Percentiles rank a stretch among this genome's conserved stretches.
These are phyloP conservation scores for Blastocladiella emersonii DNA, from an alignment of 371 early-diverging fungal genomes.

Conservation along the genomic window DNA sequence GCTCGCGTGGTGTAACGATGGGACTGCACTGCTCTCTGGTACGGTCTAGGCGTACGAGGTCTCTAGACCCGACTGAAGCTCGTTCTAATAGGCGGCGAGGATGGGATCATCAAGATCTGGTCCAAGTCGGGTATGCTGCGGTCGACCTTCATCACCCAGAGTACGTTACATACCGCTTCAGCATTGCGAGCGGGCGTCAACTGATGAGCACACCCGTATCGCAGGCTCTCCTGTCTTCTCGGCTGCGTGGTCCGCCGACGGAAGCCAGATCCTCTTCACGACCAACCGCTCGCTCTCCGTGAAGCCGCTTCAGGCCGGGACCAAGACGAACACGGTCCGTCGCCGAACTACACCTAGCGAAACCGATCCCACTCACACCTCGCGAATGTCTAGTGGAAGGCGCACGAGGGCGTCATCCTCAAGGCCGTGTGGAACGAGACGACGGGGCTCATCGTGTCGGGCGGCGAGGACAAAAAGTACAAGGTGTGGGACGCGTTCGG, in stretches of 20 bases:
- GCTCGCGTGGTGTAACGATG: constrained; percentile 34
- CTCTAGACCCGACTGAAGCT: too few relatives aligned
- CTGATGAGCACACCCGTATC: too few relatives aligned
- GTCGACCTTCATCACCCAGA: constrained; percentile 22
- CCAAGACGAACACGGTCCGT: constrained; percentile 26
- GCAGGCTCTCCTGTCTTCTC: constrained; percentile 27
- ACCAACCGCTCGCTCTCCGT: constrained; percentile 29
- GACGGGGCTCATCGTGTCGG: constrained; percentile 30
- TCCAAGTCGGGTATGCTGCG: constrained; percentile 40
- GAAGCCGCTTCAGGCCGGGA: constrained; percentile 33
- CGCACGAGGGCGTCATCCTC: constrained; percentile 32
- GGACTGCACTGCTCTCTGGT: constrained; percentile 30
- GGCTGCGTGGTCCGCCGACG: constrained; percentile 32
- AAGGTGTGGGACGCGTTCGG: constrained; percentile 39
- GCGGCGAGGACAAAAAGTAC: constrained; percentile 34
- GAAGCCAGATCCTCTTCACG: constrained; percentile 28
- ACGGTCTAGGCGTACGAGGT: too few relatives aligned
- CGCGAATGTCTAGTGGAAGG: constrained; percentile 27
- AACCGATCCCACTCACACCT: too few relatives aligned
- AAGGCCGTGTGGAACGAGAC: constrained; percentile 34
- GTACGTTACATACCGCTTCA: too few relatives aligned
- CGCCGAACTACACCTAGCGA: too few relatives aligned
- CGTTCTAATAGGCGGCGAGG: constrained; percentile 43
- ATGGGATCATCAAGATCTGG: constrained; percentile 37
- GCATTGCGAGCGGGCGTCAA: too few relatives aligned